These are phyloP conservation scores for Ascochyta pisi DNA, from an alignment of 2,329 filamentous ascomycete species.

Conservation along the genomic window DNA sequence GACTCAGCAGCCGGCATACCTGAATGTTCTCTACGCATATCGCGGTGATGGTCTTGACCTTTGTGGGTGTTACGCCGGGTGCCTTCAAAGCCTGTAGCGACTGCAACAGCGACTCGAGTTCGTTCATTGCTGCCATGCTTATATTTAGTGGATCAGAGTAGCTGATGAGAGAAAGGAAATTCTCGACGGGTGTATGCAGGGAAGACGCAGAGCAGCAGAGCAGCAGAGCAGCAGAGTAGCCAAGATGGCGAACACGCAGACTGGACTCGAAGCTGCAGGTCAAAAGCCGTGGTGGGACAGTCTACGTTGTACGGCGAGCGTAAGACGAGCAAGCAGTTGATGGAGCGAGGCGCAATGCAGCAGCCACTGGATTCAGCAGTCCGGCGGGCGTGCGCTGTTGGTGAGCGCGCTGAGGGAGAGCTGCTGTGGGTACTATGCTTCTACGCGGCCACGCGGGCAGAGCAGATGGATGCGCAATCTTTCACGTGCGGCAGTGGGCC, in stretches of 20 bases:
- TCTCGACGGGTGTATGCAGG: slow-evolving; percentile 14
- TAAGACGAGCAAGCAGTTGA: slow-evolving; percentile 33
- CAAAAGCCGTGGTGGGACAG: slow-evolving; percentile 28
- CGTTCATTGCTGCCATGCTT: slow-evolving; percentile 76
- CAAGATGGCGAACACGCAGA: slow-evolving; percentile 25
- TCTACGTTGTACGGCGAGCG: slow-evolving; percentile 39
- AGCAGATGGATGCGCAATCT: slow-evolving; percentile 26
- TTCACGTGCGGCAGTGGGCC: slow-evolving; percentile 23
- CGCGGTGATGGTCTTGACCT: slow-evolving; percentile 84
- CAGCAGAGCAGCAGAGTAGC: slow-evolving; percentile 27
- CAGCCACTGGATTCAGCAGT: slow-evolving; percentile 22
- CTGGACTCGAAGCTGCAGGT: slow-evolving; percentile 34
- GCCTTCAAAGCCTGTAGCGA: slow-evolving; percentile 91
- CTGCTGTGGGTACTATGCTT: slow-evolving; percentile 26
- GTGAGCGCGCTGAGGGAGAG: slow-evolving; percentile 29
- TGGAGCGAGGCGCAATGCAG: slow-evolving; percentile 26
- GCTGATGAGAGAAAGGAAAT: slow-evolving; percentile 27
- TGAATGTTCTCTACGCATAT: slow-evolving; percentile 72
- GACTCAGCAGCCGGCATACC: slow-evolving; percentile 34
- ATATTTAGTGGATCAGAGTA: slow-evolving; percentile 34
- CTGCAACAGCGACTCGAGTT: slow-evolving; percentile 88
- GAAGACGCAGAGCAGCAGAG: slow-evolving; percentile 21
- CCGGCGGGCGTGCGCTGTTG: slow-evolving; percentile 26
- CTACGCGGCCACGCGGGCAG: slow-evolving; percentile 34
- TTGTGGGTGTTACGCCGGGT: slow-evolving; percentile 90